Evolutionary conservation across 139 green algal genomes (phyloP).

Genomic region (Desmodesmus armatus): DNA sequence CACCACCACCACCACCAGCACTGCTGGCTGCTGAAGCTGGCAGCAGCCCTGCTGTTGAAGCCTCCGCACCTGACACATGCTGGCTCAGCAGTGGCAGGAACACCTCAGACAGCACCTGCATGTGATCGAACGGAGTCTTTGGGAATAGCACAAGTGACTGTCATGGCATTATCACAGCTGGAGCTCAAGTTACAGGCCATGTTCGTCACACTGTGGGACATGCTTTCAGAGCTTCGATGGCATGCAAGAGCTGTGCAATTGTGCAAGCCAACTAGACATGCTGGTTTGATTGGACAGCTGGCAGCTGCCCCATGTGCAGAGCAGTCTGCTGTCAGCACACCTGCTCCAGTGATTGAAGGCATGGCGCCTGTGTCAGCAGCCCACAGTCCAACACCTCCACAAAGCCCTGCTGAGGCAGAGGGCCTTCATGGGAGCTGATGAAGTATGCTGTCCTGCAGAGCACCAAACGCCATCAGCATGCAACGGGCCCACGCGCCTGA

Average conservation of each 20-base stretch:
- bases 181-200: too few species aligned
- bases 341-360: constrained; percentile 68
- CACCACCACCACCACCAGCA: background rate
- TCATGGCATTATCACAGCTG: too few species aligned
- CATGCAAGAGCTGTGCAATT: too few species aligned
- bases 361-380: constrained; percentile 66
- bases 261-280: too few species aligned
- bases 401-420: constrained; percentile 55
- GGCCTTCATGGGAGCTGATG: constrained; percentile 44
- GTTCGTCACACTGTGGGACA: too few species aligned
- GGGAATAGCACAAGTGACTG: too few species aligned
- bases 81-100: constrained; percentile 70
- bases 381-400: constrained; percentile 68
- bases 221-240: too few species aligned
- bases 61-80: constrained; percentile 42
- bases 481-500: background rate
- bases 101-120: constrained; percentile 61
- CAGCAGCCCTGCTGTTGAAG: constrained; percentile 33
- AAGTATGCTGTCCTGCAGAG: constrained; percentile 58
- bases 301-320: too few species aligned
- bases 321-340: too few species aligned
- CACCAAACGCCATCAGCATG: background rate
- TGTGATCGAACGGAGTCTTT: too few species aligned
- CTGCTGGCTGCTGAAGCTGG: background rate
- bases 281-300: too few species aligned